Evolutionary conservation across 345 rosid genomes (phyloP).

Genomic region (Populus ilicifolia): DNA sequence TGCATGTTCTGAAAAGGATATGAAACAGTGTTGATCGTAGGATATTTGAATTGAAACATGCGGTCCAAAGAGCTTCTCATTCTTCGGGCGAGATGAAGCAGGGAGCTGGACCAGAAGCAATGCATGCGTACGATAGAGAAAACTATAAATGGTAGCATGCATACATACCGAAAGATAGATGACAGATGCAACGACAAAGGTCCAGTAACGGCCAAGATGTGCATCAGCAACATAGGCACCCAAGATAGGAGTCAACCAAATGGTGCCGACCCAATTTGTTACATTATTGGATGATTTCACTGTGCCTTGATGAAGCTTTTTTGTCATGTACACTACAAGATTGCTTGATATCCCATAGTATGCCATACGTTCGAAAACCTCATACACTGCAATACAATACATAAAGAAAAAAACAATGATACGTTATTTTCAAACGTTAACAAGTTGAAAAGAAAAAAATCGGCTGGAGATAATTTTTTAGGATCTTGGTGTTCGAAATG

Average conservation of each 20-base stretch:
- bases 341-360: constrained; percentile 81
- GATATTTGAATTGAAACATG: background rate
- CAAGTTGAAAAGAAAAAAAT: too few species aligned
- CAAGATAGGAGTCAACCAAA: constrained; percentile 72
- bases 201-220: constrained; percentile 81
- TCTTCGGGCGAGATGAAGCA: background rate
- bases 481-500: too few species aligned
- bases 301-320: constrained; percentile 72
- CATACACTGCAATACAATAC: constrained; percentile 49
- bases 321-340: constrained; percentile 67
- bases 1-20: background rate
- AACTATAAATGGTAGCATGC: background rate
- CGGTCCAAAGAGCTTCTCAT: background rate
- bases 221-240: constrained; percentile 93
- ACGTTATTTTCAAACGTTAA: too few species aligned
- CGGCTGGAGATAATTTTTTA: too few species aligned
- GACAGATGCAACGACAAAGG: constrained; percentile 46
- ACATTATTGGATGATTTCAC: constrained; percentile 83
- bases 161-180: constrained; percentile 56
- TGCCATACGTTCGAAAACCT: constrained; percentile 86
- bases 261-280: constrained; percentile 90
- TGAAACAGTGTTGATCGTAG: background rate
- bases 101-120: background rate
- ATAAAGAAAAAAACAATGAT: background rate
- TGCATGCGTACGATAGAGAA: background rate